Percentiles rank a stretch among this genome's conserved stretches.
Conservation (phyloP, 2,329 filamentous ascomycete species). For the Spiromastix sp. region DNA sequence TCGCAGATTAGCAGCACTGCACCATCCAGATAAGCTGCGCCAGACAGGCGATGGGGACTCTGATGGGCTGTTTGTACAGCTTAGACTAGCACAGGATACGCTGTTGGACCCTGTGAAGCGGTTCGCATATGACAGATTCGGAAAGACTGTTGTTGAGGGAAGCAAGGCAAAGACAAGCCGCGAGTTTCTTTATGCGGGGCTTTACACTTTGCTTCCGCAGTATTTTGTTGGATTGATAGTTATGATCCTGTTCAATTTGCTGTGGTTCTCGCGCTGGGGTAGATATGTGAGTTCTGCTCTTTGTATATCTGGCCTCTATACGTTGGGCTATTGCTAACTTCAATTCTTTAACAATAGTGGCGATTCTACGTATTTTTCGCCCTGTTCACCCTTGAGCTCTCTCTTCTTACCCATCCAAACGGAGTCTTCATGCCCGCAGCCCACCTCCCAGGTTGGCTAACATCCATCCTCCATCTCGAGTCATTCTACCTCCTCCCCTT, state of each 20-base stretch:
- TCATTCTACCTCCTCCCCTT: constrained; percentile 60
- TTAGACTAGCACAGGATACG: constrained; percentile 75
- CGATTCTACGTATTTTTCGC: constrained; percentile 43
- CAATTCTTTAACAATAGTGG: constrained; percentile 27
- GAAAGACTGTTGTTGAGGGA: constrained; percentile 60
- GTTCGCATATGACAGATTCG: constrained; percentile 86
- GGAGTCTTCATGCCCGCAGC: constrained; percentile 26
- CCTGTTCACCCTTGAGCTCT: constrained; percentile 47
- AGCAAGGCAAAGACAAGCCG: constrained; percentile 44
- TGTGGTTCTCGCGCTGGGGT: constrained; percentile 33
- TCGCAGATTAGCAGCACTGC: constrained; percentile 57
- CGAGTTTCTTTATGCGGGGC: constrained; percentile 62
- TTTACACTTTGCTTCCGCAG: constrained; percentile 35
- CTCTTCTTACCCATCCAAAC: constrained; percentile 44
- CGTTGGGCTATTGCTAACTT: no score
- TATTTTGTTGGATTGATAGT: constrained; percentile 29
- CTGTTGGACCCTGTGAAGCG: constrained; percentile 64
- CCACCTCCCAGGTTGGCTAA: constrained; percentile 22
- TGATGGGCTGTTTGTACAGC: constrained; percentile 60
- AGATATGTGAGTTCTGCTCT: constrained; percentile 33
- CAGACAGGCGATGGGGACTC: constrained; percentile 25
- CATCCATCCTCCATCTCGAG: constrained; percentile 26
- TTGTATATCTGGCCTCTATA: no score
- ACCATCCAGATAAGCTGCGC: constrained; percentile 75
- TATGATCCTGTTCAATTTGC: constrained; percentile 28